phyloP scores from a whole-genome alignment of 352 stramenopile genomes.

The Phytopythium mirpurense region DNA sequence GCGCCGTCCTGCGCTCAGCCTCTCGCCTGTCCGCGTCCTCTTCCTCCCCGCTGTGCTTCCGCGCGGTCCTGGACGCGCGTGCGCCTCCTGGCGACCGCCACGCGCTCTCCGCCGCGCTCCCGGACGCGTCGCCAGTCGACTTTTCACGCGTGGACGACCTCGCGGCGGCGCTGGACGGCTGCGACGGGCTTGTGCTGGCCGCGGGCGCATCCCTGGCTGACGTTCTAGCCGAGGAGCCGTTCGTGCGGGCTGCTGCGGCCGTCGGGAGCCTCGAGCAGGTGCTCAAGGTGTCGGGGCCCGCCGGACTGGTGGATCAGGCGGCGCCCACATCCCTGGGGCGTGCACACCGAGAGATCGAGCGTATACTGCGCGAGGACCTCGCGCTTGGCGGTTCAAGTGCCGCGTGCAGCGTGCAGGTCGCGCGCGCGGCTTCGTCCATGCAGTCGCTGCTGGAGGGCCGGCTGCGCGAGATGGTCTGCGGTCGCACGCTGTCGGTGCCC shows the following conservation, averaged over 20 bases:
- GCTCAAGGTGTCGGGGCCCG: slow-evolving; percentile 55
- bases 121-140: slow-evolving; percentile 30
- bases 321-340: slow-evolving; percentile 28
- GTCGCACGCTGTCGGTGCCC: slow-evolving; percentile 55
- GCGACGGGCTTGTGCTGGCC: slow-evolving; percentile 42
- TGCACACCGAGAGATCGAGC: slow-evolving; percentile 42
- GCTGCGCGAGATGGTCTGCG: slow-evolving; percentile 52
- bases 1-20: neutral
- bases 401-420: slow-evolving; percentile 14
- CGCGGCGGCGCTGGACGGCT: slow-evolving; percentile 30
- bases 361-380: slow-evolving; percentile 20
- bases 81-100: neutral
- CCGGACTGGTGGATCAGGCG: slow-evolving; percentile 27
- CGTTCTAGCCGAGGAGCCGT: slow-evolving; percentile 12
- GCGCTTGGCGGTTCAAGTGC: slow-evolving; percentile 4
- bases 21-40: neutral
- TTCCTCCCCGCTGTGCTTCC: neutral
- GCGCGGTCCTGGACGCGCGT: neutral
- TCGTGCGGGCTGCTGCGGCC: slow-evolving; percentile 12
- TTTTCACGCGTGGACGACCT: slow-evolving; percentile 37
- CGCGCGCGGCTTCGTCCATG: slow-evolving; percentile 51
- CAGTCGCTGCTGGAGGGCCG: slow-evolving; percentile 47
- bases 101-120: neutral
- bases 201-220: slow-evolving; percentile 5
- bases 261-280: slow-evolving; percentile 26